Base-by-base conservation (phyloP, 2,329 filamentous ascomycete species). In the Penicillium frequentans region DNA sequence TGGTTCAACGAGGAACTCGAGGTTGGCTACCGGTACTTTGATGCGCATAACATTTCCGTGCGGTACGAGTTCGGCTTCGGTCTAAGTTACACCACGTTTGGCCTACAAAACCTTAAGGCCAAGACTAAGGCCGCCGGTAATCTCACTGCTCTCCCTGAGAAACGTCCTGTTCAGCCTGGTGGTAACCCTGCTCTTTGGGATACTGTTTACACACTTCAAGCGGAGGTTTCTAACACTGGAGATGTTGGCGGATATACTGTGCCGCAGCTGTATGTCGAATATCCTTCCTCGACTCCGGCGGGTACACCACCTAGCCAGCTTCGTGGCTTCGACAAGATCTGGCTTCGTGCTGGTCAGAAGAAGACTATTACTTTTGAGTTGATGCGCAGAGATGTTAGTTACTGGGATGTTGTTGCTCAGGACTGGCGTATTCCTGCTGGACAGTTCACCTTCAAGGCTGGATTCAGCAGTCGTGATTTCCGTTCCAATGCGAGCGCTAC, bases 41-140 rank as follows among this genome's bases (percentile, higher is more conserved):
- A 85, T 58, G 70, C 75, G 13, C 63, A 73, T 5, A 74, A 77
- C 24, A 79, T 84, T 57, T 72, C 73, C 9, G 82, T 82, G 1
- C 75, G 82, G 2, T 85, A 79, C 61, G 81, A 83, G 52, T 85
- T 85, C 61, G 83, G 83, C 3, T 85, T 80, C 44, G 84, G 84
- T 1, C 67, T 86, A 62, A 67, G 61, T 29, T 72, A 70, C 53
- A 69, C 68, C 1, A 67, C 63, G 19, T 72, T 70, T 47, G 50
- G 51, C 13, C 60, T 66, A 37, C 47, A 57, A 19, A 52, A 51
- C 29, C 52, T 65, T n/a, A 52, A 48, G 23, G 39, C 58, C 5
- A 43, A 57, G 16, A 31, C 13, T 16, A 43, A 46, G n/a, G 24
- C 35, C 8, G 52, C 23, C 9, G 44, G 21, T 33, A 61, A 43